phyloP scores from a whole-genome alignment of 2,329 filamentous ascomycete genomes.

The Hymenoscyphus infarciens region DNA sequence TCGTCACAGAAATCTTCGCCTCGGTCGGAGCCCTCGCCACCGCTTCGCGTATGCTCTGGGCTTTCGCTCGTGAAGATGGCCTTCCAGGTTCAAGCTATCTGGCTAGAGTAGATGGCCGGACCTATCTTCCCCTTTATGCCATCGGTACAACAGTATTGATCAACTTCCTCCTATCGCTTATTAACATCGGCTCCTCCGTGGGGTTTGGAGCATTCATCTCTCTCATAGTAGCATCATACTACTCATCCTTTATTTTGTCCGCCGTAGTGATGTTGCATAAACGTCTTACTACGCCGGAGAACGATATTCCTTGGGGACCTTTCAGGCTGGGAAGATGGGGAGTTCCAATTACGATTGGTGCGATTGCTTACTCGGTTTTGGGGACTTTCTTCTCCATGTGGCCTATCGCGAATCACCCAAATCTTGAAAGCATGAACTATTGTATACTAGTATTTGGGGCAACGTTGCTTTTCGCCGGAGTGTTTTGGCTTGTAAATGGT shows the following conservation, averaged over 20 bases:
- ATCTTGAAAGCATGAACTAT: conserved; percentile 12
- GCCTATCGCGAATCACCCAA: conserved; percentile 6
- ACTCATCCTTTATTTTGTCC: conserved; percentile 12
- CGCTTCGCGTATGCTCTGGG: conserved; percentile 10
- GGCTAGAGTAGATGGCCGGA: conserved; percentile 6
- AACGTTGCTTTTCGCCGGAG: conserved; percentile 2
- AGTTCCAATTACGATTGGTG: conserved; percentile 11
- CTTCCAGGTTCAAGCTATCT: background rate
- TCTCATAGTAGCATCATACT: conserved; percentile 12
- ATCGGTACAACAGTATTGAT: conserved; percentile 8
- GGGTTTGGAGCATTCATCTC: conserved; percentile 10
- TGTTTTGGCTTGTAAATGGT: conserved; percentile 13
- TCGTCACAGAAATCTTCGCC: background rate
- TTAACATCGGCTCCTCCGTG: conserved; percentile 11
- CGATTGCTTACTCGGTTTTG: conserved; percentile 8
- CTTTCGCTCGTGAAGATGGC: conserved; percentile 2
- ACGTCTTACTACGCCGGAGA: conserved; percentile 11
- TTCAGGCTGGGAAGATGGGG: conserved; percentile 9
- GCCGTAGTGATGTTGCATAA: conserved; percentile 13
- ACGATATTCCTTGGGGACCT: conserved; percentile 15
- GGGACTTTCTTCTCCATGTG: conserved; percentile 16
- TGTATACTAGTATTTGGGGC: conserved; percentile 10
- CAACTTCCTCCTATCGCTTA: conserved; percentile 9
- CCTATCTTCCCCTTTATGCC: conserved; percentile 14
- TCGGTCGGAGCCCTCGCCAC: background rate